Evolutionary conservation across 2,329 filamentous ascomycete species (phyloP).

Genomic region (Plectosphaerella cucumerina): DNA sequence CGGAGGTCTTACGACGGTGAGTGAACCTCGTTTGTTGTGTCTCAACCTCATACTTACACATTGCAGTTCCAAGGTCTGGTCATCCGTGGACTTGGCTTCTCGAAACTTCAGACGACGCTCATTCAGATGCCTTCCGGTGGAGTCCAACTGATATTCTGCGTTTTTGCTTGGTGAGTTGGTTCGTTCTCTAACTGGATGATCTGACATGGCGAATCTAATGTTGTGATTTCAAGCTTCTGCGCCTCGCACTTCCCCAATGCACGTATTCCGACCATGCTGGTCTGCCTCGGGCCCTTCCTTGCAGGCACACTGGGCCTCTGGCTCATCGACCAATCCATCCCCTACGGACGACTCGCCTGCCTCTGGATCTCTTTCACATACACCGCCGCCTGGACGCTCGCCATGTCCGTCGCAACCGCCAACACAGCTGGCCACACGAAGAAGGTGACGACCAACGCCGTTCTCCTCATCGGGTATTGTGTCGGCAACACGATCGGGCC

Average conservation of each 20-base stretch:
- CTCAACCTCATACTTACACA: too few relatives aligned
- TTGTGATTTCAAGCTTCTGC: conserved; percentile 2
- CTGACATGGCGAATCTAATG: too few relatives aligned
- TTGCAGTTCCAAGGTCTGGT: too few relatives aligned
- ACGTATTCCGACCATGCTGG: conserved; percentile 12
- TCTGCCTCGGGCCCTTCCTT: conserved; percentile 12
- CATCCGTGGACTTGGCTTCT: too few relatives aligned
- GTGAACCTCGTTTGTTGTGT: too few relatives aligned
- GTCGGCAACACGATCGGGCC: conserved; percentile 58
- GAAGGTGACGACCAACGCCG: conserved; percentile 46
- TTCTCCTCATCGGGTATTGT: conserved; percentile 41
- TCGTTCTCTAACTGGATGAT: too few relatives aligned
- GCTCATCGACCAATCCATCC: conserved; percentile 9
- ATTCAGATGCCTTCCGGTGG: too few relatives aligned
- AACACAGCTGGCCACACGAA: conserved; percentile 47
- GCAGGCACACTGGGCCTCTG: conserved; percentile 11
- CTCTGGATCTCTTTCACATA: conserved; percentile 22
- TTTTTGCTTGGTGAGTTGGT: too few relatives aligned
- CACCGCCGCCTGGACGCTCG: conserved; percentile 12
- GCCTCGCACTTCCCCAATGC: conserved; percentile 9
- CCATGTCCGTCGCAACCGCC: conserved; percentile 14
- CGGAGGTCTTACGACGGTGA: conserved; percentile 58
- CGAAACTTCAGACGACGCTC: too few relatives aligned
- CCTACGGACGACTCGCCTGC: conserved; percentile 17
- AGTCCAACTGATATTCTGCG: too few relatives aligned